phyloP scores from a whole-genome alignment of 2,329 filamentous ascomycete species.

The Paracoccidioides lutzii region DNA sequence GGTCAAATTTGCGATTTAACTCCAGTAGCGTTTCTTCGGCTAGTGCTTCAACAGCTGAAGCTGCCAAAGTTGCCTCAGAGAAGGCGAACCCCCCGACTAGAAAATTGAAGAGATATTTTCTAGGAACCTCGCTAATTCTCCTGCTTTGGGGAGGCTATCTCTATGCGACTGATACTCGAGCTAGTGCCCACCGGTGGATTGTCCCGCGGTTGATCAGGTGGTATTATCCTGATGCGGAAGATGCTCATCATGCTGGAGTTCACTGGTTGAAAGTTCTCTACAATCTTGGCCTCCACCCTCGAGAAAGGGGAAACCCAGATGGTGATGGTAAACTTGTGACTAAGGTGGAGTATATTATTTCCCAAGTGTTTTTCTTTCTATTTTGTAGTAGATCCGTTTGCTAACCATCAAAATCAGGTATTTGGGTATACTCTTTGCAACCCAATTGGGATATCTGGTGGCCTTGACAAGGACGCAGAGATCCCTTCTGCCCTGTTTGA shows the following conservation, averaged over 20 bases:
- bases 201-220: slow-evolving; percentile 37
- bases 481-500: slow-evolving; percentile 75
- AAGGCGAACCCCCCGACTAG: background rate
- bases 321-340: slow-evolving; percentile 41
- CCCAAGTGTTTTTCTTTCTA: background rate
- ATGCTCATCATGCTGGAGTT: slow-evolving; percentile 77
- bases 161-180: slow-evolving; percentile 62
- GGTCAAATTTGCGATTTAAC: slow-evolving; percentile 1
- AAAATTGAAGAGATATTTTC: slow-evolving; percentile 8
- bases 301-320: slow-evolving; percentile 59
- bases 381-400: background rate
- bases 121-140: slow-evolving; percentile 42
- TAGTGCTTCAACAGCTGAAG: background rate
- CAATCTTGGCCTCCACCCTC: slow-evolving; percentile 60
- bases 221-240: slow-evolving; percentile 47
- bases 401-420: slow-evolving; percentile 34
- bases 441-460: slow-evolving; percentile 87
- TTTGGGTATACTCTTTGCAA: slow-evolving; percentile 70
- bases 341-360: slow-evolving; percentile 24
- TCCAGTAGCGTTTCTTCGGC: background rate
- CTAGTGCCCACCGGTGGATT: slow-evolving; percentile 55
- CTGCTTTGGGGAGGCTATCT: slow-evolving; percentile 42
- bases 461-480: slow-evolving; percentile 87
- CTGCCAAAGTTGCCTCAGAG: background rate
- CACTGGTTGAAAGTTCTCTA: slow-evolving; percentile 59